Evolutionary conservation across 768 basidiomycete genomes (phyloP).

Genomic region (Lactarius indigo): DNA sequence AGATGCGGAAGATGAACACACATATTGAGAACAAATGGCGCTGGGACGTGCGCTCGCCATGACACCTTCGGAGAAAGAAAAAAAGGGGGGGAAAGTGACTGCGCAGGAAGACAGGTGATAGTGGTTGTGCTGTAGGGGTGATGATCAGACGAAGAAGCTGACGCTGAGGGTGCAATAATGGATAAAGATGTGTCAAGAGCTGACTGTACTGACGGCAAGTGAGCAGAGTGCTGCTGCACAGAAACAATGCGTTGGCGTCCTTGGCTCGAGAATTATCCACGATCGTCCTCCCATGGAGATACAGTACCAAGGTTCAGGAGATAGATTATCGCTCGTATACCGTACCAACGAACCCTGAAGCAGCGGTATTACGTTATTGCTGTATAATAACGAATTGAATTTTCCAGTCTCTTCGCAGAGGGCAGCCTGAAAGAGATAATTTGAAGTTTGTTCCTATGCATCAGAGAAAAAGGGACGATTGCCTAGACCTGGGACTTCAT

Average conservation of each 20-base stretch:
- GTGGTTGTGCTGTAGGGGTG: neutral
- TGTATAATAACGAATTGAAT: neutral
- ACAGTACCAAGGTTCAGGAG: neutral
- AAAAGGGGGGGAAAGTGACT: neutral
- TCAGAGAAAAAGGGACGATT: neutral
- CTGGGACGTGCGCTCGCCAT: neutral
- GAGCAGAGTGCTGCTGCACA: neutral
- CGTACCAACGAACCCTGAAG: neutral
- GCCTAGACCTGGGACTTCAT: neutral
- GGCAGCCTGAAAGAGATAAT: neutral
- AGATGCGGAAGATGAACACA: neutral
- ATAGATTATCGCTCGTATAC: neutral
- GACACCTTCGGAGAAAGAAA: neutral
- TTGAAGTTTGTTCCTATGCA: neutral
- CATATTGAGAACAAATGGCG: neutral
- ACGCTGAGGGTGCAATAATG: neutral
- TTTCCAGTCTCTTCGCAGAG: neutral
- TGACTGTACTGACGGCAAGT: neutral
- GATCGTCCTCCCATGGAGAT: neutral
- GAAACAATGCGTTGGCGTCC: neutral
- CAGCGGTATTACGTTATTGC: neutral
- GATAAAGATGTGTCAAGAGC: neutral
- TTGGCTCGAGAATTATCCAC: neutral
- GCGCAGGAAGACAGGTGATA: neutral
- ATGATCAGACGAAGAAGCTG: neutral